Conservation (phyloP, 139 green algal genomes). For the Zygnema cylindricum region DNA sequence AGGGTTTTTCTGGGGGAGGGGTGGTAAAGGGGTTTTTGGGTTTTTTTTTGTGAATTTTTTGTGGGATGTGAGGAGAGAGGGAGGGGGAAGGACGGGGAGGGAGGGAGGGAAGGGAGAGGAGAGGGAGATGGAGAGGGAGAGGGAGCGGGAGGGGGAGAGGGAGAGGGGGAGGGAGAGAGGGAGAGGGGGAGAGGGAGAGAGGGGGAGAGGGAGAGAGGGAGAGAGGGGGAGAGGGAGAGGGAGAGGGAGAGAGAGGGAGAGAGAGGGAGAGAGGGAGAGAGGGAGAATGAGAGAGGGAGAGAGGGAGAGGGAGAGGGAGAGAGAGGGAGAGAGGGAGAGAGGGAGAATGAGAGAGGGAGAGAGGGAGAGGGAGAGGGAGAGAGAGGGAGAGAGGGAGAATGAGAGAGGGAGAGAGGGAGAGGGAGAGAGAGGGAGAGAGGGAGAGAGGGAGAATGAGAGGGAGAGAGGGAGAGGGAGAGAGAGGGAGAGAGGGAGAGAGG, state of each 20-base stretch:
- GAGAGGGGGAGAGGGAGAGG: not conserved
- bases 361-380: not conserved
- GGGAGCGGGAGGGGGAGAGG: not conserved
- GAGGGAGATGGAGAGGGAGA: not conserved
- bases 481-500: not conserved
- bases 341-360: not conserved
- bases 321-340: not conserved
- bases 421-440: not conserved
- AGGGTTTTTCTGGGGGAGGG: not conserved
- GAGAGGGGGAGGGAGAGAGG: conserved; percentile 11
- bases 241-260: conserved; percentile 5
- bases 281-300: not conserved
- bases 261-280: conserved; percentile 2
- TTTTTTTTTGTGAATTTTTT: no score
- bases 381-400: not conserved
- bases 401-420: not conserved
- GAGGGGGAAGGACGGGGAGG: not conserved
- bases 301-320: not conserved
- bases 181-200: not conserved
- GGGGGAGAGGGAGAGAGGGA: not conserved
- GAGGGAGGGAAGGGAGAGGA: no score
- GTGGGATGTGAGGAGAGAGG: not conserved
- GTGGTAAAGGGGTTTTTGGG: no score
- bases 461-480: not conserved
- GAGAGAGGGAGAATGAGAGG: not conserved